These are phyloP conservation scores for Cajanus cajan DNA, from an alignment of 306 rosid genomes.

Conservation along the genomic window DNA sequence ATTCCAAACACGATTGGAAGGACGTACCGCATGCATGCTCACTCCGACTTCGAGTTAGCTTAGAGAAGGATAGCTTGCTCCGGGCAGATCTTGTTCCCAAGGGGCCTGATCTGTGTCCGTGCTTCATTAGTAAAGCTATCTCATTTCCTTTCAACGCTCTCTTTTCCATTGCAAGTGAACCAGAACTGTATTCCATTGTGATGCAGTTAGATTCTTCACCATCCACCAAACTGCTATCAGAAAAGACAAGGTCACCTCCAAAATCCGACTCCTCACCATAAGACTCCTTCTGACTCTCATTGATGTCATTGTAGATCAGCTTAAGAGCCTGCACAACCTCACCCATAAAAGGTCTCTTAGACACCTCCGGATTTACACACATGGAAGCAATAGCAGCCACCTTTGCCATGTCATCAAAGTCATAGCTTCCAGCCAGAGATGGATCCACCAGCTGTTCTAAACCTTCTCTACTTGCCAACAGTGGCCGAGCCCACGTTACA, in stretches of 20 bases:
- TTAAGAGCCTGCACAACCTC: slow-evolving; percentile 98
- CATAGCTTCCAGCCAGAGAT: slow-evolving; percentile 71
- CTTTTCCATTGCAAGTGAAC: slow-evolving; percentile 76
- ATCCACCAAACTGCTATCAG: slow-evolving; percentile 84
- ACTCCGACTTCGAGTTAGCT: slow-evolving; percentile 68
- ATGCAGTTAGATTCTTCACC: slow-evolving; percentile 70
- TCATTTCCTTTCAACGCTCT: slow-evolving; percentile 58
- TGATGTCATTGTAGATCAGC: slow-evolving; percentile 73
- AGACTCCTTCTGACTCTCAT: slow-evolving; percentile 77
- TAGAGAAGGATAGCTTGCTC: slow-evolving; percentile 65
- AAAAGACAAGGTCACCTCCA: slow-evolving; percentile 61
- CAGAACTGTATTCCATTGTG: slow-evolving; percentile 91
- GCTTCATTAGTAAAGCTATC: slow-evolving; percentile 57
- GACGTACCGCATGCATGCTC: slow-evolving; percentile 71
- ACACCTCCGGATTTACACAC: slow-evolving; percentile 90
- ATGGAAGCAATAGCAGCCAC: slow-evolving; percentile 92
- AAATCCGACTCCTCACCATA: slow-evolving; percentile 69
- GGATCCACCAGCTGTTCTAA: slow-evolving; percentile 85
- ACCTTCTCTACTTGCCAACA: slow-evolving; percentile 74
- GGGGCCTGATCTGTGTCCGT: slow-evolving; percentile 89
- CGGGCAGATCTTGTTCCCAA: slow-evolving; percentile 49
- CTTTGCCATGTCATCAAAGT: slow-evolving; percentile 87
- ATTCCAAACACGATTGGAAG: slow-evolving; percentile 53
- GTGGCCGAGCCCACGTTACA: slow-evolving; percentile 88
- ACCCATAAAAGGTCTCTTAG: slow-evolving; percentile 93